A percentile compares a stretch with the other conserved stretches of the same genome.
Evolutionary conservation across 345 rosid genomes (phyloP).

Genomic region (Capsella bursapastoris): DNA sequence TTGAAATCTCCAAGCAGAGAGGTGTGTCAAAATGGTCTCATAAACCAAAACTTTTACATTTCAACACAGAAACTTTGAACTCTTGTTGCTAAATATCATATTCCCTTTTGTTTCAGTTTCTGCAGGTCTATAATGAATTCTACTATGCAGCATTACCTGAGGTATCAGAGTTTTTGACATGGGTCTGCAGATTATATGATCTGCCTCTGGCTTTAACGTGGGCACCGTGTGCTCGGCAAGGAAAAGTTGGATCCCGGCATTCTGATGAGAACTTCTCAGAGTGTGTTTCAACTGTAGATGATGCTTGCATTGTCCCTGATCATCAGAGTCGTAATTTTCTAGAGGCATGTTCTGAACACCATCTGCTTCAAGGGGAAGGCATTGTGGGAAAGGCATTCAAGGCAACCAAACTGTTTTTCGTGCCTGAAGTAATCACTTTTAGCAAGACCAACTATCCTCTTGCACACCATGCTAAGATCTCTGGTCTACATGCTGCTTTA

Average conservation of each 20-base stretch:
- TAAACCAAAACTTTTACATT: conserved; percentile 10
- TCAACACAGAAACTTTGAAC: conserved; percentile 9
- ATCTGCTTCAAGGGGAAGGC: conserved; percentile 76
- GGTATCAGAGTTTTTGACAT: conserved; percentile 55
- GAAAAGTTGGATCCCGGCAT: conserved; percentile 72
- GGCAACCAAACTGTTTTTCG: conserved; percentile 64
- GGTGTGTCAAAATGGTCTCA: conserved; percentile 49
- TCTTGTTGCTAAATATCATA: conserved; percentile 16
- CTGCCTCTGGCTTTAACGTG: conserved; percentile 88
- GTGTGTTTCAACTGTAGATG: conserved; percentile 70
- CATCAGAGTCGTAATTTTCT: conserved; percentile 53
- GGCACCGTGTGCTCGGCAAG: conserved; percentile 72
- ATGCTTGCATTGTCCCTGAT: conserved; percentile 72
- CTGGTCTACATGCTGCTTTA: conserved; percentile 69
- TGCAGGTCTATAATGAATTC: conserved; percentile 56
- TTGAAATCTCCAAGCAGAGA: conserved; percentile 54
- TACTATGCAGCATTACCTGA: conserved; percentile 64
- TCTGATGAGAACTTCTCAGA: conserved; percentile 66
- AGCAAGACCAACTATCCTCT: conserved; percentile 82
- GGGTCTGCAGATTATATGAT: conserved; percentile 62
- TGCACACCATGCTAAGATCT: conserved; percentile 88
- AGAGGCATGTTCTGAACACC: conserved; percentile 85
- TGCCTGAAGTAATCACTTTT: conserved; percentile 64
- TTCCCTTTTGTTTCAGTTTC: conserved; percentile 39
- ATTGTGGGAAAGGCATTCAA: conserved; percentile 80